phyloP scores from a whole-genome alignment of 148 eudicot genomes.

The Polygonum maritimum region DNA sequence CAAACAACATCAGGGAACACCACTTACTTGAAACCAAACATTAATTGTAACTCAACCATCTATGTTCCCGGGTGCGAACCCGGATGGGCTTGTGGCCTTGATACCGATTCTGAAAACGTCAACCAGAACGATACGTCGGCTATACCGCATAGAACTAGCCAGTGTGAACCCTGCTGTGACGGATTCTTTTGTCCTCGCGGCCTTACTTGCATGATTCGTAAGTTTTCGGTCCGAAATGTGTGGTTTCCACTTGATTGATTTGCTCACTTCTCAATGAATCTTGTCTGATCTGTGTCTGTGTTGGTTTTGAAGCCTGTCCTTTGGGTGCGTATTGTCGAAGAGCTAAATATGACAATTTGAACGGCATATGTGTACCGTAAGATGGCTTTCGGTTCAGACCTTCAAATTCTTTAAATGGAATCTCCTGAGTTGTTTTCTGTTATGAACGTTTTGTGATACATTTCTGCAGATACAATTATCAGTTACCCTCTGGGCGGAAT shows the following conservation, averaged over 20 bases:
- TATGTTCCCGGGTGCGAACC: constrained; percentile 40
- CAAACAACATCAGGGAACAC: background rate
- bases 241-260: background rate
- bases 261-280: background rate
- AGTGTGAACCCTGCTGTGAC: constrained; percentile 30
- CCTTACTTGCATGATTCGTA: constrained; percentile 49
- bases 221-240: constrained; percentile 7
- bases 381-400: constrained; percentile 12
- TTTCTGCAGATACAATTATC: constrained; percentile 61
- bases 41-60: constrained; percentile 30
- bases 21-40: constrained; percentile 16
- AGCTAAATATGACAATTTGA: constrained; percentile 41
- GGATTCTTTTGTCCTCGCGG: constrained; percentile 47
- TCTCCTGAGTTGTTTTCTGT: background rate
- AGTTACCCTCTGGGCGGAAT: constrained; percentile 50
- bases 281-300: background rate
- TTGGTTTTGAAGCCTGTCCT: constrained; percentile 63
- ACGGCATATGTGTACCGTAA: constrained; percentile 87
- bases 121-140: background rate
- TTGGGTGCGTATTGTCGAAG: constrained; percentile 81
- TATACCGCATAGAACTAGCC: constrained; percentile 26
- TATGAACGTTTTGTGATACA: background rate
- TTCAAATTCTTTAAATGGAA: background rate
- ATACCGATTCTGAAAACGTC: background rate
- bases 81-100: constrained; percentile 38